These are phyloP conservation scores for Chytriomyces hyalinus DNA, from an alignment of 192 early-diverging fungal species.

Conservation along the genomic window DNA sequence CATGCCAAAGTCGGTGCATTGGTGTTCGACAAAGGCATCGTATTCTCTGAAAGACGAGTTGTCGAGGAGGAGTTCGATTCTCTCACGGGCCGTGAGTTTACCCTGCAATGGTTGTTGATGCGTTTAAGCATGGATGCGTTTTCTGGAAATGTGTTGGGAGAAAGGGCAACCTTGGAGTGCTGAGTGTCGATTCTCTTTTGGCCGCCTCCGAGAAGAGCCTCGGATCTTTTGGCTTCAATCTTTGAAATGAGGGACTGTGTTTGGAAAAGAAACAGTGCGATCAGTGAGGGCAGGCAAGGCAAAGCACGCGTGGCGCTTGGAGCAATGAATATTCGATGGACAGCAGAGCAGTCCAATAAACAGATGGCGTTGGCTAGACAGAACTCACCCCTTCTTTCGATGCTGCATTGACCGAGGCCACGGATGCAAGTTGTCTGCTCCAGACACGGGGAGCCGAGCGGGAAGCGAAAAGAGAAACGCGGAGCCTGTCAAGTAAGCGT, in stretches of 20 bases:
- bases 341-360: not conserved
- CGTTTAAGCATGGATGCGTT: not conserved
- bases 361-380: not conserved
- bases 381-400: slow-evolving; percentile 35
- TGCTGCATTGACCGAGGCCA: slow-evolving; percentile 24
- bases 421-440: slow-evolving; percentile 2
- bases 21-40: slow-evolving; percentile 92
- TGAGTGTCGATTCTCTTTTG: slow-evolving; percentile 76
- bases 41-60: slow-evolving; percentile 83
- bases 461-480: not conserved
- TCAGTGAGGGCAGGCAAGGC: too few relatives aligned
- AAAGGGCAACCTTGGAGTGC: slow-evolving; percentile 70
- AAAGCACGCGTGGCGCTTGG: too few relatives aligned
- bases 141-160: not conserved
- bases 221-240: slow-evolving; percentile 66
- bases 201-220: slow-evolving; percentile 81
- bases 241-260: slow-evolving; percentile 12
- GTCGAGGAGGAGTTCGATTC: slow-evolving; percentile 84
- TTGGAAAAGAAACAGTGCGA: not conserved
- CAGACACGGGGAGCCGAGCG: not conserved
- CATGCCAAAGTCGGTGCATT: slow-evolving; percentile 90
- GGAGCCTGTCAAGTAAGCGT: not conserved
- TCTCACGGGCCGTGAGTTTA: slow-evolving; percentile 94
- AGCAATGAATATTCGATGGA: not conserved
- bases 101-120: slow-evolving; percentile 81